These are phyloP conservation scores for Botrytis porri DNA, from an alignment of 2,329 filamentous ascomycete species.

Conservation along the genomic window DNA sequence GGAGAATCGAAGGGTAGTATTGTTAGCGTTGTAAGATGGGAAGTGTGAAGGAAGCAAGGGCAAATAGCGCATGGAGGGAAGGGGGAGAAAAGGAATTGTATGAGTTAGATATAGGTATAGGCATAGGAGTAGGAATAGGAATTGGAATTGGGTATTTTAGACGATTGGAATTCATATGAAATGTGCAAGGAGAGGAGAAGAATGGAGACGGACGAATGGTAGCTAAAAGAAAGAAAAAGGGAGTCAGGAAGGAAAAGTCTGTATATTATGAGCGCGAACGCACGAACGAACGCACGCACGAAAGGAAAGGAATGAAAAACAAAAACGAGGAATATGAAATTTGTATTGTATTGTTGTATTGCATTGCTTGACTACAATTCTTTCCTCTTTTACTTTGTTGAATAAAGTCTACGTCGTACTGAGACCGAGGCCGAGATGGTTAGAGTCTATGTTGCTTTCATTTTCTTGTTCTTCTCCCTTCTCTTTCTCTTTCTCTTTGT, in stretches of 20 bases:
- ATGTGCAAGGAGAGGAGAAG: neutral
- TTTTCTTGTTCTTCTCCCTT: no score
- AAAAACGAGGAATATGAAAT: neutral
- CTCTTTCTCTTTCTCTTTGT: no score
- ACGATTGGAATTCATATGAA: neutral
- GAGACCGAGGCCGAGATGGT: no score
- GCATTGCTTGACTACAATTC: no score
- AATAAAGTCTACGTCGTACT: neutral
- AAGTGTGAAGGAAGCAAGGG: neutral
- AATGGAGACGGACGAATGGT: neutral
- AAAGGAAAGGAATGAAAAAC: neutral
- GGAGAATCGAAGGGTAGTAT: neutral
- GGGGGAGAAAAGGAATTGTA: neutral
- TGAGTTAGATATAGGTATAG: neutral
- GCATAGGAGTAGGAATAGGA: neutral
- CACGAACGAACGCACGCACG: neutral
- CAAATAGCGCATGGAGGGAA: neutral
- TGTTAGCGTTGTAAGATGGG: neutral
- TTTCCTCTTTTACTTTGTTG: no score
- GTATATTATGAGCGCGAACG: neutral
- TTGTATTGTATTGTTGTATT: neutral
- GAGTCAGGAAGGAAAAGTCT: neutral
- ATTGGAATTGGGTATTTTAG: slow-evolving; percentile 4
- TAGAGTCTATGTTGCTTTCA: no score
- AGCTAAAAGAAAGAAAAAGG: no score